Evolutionary conservation across 345 rosid genomes (phyloP).

Genomic region (Bretschneidera sinensis): DNA sequence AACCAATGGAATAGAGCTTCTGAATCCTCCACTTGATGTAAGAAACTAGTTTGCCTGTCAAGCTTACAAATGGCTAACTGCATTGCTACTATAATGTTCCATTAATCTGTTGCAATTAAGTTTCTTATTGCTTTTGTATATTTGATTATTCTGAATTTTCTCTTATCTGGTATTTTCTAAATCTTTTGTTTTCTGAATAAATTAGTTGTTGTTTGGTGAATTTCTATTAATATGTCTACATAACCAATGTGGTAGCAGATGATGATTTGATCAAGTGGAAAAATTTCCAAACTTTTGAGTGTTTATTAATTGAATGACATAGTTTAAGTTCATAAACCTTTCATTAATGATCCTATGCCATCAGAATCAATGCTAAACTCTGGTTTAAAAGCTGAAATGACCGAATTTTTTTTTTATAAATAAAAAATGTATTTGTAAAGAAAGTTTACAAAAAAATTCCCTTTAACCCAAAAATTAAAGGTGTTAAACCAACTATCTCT

Average conservation of each 20-base stretch:
- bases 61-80: constrained; percentile 9
- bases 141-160: not conserved
- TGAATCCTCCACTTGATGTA: constrained; percentile 78
- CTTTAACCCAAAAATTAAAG: too few species aligned
- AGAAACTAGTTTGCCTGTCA: constrained; percentile 17
- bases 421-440: too few species aligned
- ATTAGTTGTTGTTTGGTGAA: not conserved
- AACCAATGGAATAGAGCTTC: constrained; percentile 80
- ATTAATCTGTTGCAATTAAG: constrained; percentile 1
- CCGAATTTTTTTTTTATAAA: too few species aligned
- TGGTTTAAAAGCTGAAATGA: too few species aligned
- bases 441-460: too few species aligned
- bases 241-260: not conserved
- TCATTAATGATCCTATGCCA: too few species aligned
- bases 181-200: not conserved
- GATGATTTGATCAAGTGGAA: not conserved
- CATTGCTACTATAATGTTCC: not conserved
- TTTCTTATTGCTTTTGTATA: not conserved
- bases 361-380: too few species aligned
- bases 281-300: not conserved
- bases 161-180: too few species aligned
- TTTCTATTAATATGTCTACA: not conserved
- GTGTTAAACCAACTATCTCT: too few species aligned
- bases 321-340: too few species aligned
- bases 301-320: too few species aligned